Percentiles rank a stretch among this genome's conserved stretches.
phyloP scores from a whole-genome alignment of 2,329 filamentous ascomycete genomes.

The Dryadomyces quercivorus region DNA sequence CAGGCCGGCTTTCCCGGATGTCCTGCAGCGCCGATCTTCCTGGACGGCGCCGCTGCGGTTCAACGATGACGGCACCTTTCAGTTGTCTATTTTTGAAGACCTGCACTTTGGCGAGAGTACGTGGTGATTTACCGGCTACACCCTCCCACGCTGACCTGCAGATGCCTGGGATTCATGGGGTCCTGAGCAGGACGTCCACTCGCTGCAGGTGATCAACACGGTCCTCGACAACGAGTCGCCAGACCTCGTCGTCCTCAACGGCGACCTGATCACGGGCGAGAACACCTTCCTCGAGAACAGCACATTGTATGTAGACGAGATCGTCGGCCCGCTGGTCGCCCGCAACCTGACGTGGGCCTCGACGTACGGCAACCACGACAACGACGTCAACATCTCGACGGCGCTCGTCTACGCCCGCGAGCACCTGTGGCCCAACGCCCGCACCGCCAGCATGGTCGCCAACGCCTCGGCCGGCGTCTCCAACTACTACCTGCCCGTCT shows the following conservation, averaged over 20 bases:
- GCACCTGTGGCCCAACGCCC: slow-evolving; percentile 12
- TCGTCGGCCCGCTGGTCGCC: slow-evolving; percentile 33
- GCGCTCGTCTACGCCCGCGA: slow-evolving; percentile 16
- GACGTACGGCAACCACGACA: slow-evolving; percentile 51
- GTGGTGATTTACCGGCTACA: slow-evolving; percentile 6
- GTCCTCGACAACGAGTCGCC: slow-evolving; percentile 20
- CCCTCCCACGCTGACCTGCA: slow-evolving; percentile 10
- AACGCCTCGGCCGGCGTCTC: slow-evolving; percentile 13
- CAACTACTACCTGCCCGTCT: slow-evolving; percentile 22
- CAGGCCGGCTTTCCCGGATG: not conserved
- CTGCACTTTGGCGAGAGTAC: slow-evolving; percentile 59
- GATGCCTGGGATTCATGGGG: slow-evolving; percentile 28
- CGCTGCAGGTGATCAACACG: slow-evolving; percentile 21
- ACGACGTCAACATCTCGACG: slow-evolving; percentile 33
- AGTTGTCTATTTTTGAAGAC: slow-evolving; percentile 52
- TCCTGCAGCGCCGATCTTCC: too few relatives aligned
- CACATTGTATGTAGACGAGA: slow-evolving; percentile 33
- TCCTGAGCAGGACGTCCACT: slow-evolving; percentile 23
- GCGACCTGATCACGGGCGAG: slow-evolving; percentile 51
- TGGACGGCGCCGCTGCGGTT: slow-evolving; percentile 25
- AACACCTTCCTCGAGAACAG: slow-evolving; percentile 34
- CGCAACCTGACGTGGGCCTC: slow-evolving; percentile 38
- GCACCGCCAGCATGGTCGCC: slow-evolving; percentile 15
- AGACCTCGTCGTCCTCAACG: slow-evolving; percentile 47
- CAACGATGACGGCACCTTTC: slow-evolving; percentile 31